A percentile compares a stretch with the other conserved stretches of the same genome.
Evolutionary conservation across 2,329 filamentous ascomycete genomes (phyloP).

Genomic region (Talaromyces sp.): DNA sequence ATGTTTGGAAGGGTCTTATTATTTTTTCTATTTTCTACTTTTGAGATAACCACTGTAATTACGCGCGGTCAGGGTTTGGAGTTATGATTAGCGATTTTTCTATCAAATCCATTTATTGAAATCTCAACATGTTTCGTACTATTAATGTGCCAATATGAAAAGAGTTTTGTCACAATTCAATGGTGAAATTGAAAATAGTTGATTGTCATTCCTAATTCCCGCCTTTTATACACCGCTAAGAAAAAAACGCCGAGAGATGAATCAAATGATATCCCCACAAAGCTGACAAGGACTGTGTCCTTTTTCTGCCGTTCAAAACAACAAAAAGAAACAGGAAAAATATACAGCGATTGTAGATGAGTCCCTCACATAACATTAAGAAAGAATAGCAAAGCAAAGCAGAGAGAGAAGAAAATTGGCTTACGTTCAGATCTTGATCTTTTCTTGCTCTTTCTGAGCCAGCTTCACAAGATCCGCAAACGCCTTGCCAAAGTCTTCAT

Average conservation of each 20-base stretch:
- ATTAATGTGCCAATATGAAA: neutral
- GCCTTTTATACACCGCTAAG: slow-evolving; percentile 34
- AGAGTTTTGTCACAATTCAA: neutral
- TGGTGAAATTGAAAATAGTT: neutral
- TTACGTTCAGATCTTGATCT: slow-evolving; percentile 47
- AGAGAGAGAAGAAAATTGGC: slow-evolving; percentile 1
- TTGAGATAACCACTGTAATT: neutral
- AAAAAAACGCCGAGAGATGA: slow-evolving; percentile 9
- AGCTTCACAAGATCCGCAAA: slow-evolving; percentile 56
- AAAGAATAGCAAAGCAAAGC: neutral
- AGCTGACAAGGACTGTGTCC: slow-evolving; percentile 17
- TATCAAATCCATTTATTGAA: neutral
- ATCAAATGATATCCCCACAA: slow-evolving; percentile 13
- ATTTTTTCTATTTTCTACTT: too few species aligned
- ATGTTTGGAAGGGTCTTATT: neutral
- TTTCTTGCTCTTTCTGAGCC: slow-evolving; percentile 55
- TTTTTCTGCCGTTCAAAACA: neutral
- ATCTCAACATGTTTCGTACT: neutral
- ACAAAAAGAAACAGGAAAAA: slow-evolving; percentile 20
- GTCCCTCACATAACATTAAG: neutral
- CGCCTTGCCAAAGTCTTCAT: slow-evolving; percentile 47
- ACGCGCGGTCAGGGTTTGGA: neutral
- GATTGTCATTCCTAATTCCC: slow-evolving; percentile 24
- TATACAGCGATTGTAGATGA: neutral
- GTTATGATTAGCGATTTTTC: neutral